phyloP scores from a whole-genome alignment of 2,329 filamentous ascomycete genomes.

The Xylogone sp. region DNA sequence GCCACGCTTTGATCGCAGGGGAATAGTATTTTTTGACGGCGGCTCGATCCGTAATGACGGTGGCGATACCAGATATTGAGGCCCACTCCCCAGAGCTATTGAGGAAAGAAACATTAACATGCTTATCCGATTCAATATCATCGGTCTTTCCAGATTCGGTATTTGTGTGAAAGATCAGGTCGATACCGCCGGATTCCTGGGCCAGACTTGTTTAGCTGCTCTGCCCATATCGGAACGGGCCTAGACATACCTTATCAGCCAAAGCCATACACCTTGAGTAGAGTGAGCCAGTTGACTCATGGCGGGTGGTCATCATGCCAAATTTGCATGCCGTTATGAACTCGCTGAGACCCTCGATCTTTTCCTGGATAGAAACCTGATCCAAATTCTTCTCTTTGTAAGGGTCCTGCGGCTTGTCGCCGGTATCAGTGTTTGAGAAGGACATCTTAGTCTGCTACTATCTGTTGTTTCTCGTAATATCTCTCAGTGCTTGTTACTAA shows the following conservation, averaged over 20 bases:
- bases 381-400: constrained; percentile 73
- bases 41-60: constrained; percentile 64
- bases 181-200: constrained; percentile 73
- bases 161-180: constrained; percentile 89
- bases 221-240: background rate
- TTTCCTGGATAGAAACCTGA: constrained; percentile 62
- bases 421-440: constrained; percentile 58
- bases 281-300: constrained; percentile 59
- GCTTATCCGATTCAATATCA: constrained; percentile 67
- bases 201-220: background rate
- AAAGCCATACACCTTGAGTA: constrained; percentile 85
- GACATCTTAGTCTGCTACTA: constrained; percentile 17
- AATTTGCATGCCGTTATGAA: constrained; percentile 77
- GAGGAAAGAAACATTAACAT: constrained; percentile 80
- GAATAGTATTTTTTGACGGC: constrained; percentile 74
- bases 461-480: constrained; percentile 1
- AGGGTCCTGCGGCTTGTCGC: constrained; percentile 64
- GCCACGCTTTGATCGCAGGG: constrained; percentile 72
- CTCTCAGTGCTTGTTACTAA: constrained; percentile 1
- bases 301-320: constrained; percentile 83
- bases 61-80: constrained; percentile 71
- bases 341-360: constrained; percentile 67
- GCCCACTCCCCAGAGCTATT: constrained; percentile 79
- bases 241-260: constrained; percentile 62
- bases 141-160: constrained; percentile 85